These are phyloP conservation scores for Dovyalis caffra DNA, from an alignment of 345 rosid genomes.

Conservation along the genomic window DNA sequence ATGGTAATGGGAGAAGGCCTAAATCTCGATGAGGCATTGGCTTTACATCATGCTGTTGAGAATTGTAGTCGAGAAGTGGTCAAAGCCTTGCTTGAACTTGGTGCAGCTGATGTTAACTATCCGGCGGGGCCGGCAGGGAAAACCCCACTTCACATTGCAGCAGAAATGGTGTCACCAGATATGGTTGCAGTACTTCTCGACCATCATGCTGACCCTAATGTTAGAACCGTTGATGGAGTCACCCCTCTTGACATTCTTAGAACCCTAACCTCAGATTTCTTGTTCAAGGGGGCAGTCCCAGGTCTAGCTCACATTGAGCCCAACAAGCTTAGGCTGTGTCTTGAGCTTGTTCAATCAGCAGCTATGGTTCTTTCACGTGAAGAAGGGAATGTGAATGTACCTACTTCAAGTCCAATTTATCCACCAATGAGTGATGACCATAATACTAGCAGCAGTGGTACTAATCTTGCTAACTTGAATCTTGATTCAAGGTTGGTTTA, in stretches of 20 bases:
- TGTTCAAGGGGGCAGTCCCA: constrained; percentile 98
- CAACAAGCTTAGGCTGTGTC: constrained; percentile 89
- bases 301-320: constrained; percentile 94
- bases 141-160: constrained; percentile 90
- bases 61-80: constrained; percentile 97
- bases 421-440: constrained; percentile 71
- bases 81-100: constrained; percentile 93
- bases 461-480: constrained; percentile 39
- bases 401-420: constrained; percentile 46
- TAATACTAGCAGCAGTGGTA: constrained; percentile 51
- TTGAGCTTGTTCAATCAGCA: constrained; percentile 98
- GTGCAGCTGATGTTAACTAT: constrained; percentile 96
- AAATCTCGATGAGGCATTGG: constrained; percentile 87
- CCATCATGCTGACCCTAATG: constrained; percentile 97
- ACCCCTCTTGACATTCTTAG: constrained; percentile 89
- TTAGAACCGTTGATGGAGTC: constrained; percentile 84
- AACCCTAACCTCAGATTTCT: constrained; percentile 95
- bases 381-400: constrained; percentile 65
- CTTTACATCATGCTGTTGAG: constrained; percentile 93
- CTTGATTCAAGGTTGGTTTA: constrained; percentile 90
- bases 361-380: constrained; percentile 95
- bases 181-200: constrained; percentile 96
- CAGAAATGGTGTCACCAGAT: constrained; percentile 98
- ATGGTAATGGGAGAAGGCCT: constrained; percentile 99
- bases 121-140: constrained; percentile 89